Base-by-base conservation (phyloP, 441 rosid genomes). In the Daphne laureola region DNA sequence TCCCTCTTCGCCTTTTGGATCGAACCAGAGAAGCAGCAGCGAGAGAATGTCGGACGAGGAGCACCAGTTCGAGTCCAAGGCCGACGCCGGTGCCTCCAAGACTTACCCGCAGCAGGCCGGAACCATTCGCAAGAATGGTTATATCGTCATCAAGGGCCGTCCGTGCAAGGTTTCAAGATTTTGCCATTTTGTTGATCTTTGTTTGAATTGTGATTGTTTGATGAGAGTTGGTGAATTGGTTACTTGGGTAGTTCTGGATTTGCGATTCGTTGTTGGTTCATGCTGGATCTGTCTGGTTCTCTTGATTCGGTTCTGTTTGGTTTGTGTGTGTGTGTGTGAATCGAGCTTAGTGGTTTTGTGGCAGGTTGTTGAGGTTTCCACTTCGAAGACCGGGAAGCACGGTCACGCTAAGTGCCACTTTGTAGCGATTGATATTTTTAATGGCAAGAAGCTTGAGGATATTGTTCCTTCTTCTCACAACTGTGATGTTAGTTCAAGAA, bases 401-500 rank as follows among this genome's bases (percentile, higher is more conserved):
- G 97, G 97, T 56, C 98, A 93, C 40, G 97, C 98, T 1, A 87
- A 87, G 62, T 93, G 98, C 59, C 98, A 93, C 73, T 93, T 93
- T 57, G 95, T 89, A 43, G 98, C 60, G 12, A 87, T 92, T 63
- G 98, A 89, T 61, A 92, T 92, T 62, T 92, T 92, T 75, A 93
- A 73, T 63, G 86, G 77, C 44, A 89, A 89, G 80, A 92, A 84
- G 79, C 92, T 92, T 4, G 97, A 92, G 62, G 96, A 92, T 78
- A 92, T 86, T 43, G 98, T 92, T 60, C 96, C 96, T 11, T 92
- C 97, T 36, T 92, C 97, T 66, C 97, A 92, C 76, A 89, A 92
- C 36, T 89, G 96, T 77, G 97, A 91, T 79, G 96, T 91, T 71
- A 40, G 76, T 31, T 5, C 8, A 31, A 31, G 11, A 31, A 31